A percentile compares a stretch with the other conserved stretches of the same genome.
phyloP scores from a whole-genome alignment of 306 rosid genomes.

The Cucumis cinereus region DNA sequence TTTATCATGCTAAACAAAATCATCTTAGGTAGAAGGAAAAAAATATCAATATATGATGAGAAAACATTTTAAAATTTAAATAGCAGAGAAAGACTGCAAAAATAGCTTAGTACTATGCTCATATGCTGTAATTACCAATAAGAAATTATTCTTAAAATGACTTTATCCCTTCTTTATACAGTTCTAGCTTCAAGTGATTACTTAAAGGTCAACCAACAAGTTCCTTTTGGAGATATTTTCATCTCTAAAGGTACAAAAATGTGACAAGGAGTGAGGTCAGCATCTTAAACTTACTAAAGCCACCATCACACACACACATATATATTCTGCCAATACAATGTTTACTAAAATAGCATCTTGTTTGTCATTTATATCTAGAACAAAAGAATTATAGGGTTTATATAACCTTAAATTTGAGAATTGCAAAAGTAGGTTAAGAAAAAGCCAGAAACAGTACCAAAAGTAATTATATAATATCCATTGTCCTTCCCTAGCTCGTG shows the following conservation, averaged over 20 bases:
- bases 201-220: slow-evolving; percentile 41
- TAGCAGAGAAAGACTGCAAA: neutral
- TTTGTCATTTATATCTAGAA: neutral
- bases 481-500: neutral
- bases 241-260: slow-evolving; percentile 54
- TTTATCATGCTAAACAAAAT: too few relatives aligned
- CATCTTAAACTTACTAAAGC: neutral
- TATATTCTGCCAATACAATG: neutral
- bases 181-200: slow-evolving; percentile 54
- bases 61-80: neutral
- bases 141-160: neutral
- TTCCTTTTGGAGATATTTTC: slow-evolving; percentile 51
- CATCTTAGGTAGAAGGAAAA: too few relatives aligned
- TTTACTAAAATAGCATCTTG: neutral
- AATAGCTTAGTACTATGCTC: neutral
- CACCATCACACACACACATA: neutral
- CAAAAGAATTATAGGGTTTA: neutral
- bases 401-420: neutral
- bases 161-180: neutral
- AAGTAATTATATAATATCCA: neutral
- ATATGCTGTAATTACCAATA: neutral
- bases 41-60: neutral
- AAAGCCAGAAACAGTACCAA: neutral
- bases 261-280: slow-evolving; percentile 23
- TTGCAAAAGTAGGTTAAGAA: neutral